A percentile compares a stretch with the other conserved stretches of the same genome.
These are phyloP conservation scores for Elongisporangium senticosum DNA, from an alignment of 352 stramenopile species.

Conservation along the genomic window DNA sequence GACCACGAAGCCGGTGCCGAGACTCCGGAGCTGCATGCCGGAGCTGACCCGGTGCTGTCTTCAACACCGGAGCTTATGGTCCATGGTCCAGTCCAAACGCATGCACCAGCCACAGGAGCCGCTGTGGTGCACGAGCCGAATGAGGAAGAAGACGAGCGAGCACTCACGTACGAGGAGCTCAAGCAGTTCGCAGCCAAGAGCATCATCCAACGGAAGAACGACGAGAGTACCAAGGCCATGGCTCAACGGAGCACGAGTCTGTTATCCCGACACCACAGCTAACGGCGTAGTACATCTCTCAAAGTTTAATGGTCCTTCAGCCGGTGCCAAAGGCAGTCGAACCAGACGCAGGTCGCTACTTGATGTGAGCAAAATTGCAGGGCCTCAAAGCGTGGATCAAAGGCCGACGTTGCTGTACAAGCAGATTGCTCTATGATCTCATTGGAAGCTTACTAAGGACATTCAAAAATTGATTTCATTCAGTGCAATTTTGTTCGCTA, in stretches of 20 bases:
- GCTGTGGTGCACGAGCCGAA: conserved; percentile 10
- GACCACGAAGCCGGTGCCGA: background rate
- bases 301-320: background rate
- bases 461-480: too few relatives aligned
- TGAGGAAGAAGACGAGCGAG: conserved; percentile 66
- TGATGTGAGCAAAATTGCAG: too few relatives aligned
- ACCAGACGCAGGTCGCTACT: too few relatives aligned
- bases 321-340: too few relatives aligned
- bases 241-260: background rate
- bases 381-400: too few relatives aligned
- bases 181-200: conserved; percentile 53
- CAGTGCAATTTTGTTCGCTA: too few relatives aligned
- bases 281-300: background rate
- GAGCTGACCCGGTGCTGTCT: background rate
- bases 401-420: too few relatives aligned
- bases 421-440: too few relatives aligned
- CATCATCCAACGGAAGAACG: conserved; percentile 24
- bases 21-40: background rate
- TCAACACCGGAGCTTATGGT: background rate
- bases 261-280: background rate
- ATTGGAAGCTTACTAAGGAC: too few relatives aligned
- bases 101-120: background rate
- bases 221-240: conserved; percentile 1
- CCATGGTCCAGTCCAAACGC: background rate
- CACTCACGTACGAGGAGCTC: conserved; percentile 73